Base-by-base conservation (phyloP, 495 filamentous ascomycete species). In the Cercophora scortea region DNA sequence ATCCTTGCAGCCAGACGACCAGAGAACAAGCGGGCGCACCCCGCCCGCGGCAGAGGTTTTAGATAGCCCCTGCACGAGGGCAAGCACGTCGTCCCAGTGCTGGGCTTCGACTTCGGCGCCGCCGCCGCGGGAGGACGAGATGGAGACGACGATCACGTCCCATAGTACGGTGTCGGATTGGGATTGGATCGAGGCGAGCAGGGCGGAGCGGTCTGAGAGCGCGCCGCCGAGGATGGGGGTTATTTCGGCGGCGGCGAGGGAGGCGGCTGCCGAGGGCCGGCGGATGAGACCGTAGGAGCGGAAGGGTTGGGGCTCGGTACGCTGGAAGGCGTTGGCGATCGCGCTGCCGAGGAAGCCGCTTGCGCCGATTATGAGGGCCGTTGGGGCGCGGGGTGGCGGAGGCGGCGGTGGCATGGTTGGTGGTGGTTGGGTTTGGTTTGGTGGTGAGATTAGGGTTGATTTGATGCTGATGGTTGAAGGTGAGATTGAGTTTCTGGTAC, bases 1-100 rank as follows among this genome's bases (percentile, higher is more conserved):
- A 54, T 76, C 71, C 43, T 76, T 74, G 53, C 69, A 71, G 0
- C 73, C 73, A 10, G 64, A 69, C 15, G 62, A 71, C 42, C 62
- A 57, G 2, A 76, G 47, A 8, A 76, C 66, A 8, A 76, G 49
- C 3, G 69, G 68, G 17, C 56, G 53, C 11, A 63, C 53, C 2
- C 62, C 61, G 1, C 10, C 13, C 9, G 39, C 45, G 3, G 32
- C 35, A 3, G 51, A 54, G 3, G 13, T n/a, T n/a, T 32, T 5
- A 8, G 51, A 15, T 2, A 54, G 36, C 2, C 12, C 18, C 45
- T 49, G 36, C 12, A 49, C 41, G 1, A 54, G 25, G 4, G 12
- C 25, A 2, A 54, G 17, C 13, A 54, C 25, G 39, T 54, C 39
- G 8, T 42, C 36, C 51, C 36, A 54, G 45, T 54, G 51, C 15